Percentiles rank a stretch among this genome's conserved stretches.
Conservation (phyloP, 2,329 filamentous ascomycete genomes). For the Thielaviopsis cerberus region DNA sequence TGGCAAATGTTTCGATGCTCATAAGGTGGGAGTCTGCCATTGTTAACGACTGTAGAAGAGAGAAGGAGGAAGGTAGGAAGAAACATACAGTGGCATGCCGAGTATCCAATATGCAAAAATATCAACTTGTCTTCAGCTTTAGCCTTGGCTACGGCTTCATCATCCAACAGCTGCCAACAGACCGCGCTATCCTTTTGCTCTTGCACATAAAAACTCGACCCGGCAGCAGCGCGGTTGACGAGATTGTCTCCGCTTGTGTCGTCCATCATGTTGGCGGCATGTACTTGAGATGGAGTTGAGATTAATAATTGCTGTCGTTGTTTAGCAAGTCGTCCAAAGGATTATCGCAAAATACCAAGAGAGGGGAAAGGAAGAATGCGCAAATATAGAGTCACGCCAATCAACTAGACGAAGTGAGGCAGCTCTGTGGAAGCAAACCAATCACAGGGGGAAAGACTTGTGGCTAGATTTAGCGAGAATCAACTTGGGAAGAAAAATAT, state of each 20-base stretch:
- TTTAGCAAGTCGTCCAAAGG: neutral
- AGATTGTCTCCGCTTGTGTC: constrained; percentile 2
- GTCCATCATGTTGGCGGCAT: constrained; percentile 1
- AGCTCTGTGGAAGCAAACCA: too few relatives aligned
- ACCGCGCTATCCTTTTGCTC: constrained; percentile 66
- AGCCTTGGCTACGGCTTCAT: constrained; percentile 58
- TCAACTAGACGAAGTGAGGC: neutral
- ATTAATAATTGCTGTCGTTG: neutral
- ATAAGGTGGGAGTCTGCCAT: constrained; percentile 69
- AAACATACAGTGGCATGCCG: constrained; percentile 74
- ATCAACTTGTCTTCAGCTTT: constrained; percentile 70
- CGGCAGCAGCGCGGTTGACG: constrained; percentile 20
- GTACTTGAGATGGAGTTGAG: neutral
- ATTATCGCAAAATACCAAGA: neutral
- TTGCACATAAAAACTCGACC: constrained; percentile 40
- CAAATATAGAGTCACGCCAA: neutral
- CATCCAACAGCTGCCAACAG: constrained; percentile 76
- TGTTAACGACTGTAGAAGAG: neutral
- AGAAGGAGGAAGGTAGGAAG: constrained; percentile 10
- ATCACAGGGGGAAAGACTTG: neutral
- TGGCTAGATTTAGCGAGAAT: too few relatives aligned
- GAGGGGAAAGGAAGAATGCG: neutral
- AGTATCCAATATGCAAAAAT: constrained; percentile 88
- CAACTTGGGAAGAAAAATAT: neutral
- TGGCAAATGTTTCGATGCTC: constrained; percentile 78